Base-by-base conservation (phyloP, 2,329 filamentous ascomycete species). In the Penicillium sp. region DNA sequence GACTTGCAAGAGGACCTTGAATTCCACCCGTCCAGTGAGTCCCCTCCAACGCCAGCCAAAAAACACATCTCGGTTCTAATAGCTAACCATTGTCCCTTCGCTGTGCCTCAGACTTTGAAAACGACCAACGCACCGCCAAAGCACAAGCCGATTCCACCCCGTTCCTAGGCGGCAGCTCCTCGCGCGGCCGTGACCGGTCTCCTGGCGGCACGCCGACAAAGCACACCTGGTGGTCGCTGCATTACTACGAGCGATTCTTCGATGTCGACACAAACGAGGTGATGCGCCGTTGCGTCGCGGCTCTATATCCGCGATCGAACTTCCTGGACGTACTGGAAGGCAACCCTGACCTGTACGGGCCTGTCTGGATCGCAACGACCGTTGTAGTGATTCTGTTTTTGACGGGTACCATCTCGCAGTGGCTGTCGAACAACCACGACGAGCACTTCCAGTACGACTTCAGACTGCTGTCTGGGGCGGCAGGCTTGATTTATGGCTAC, bases 1-100 rank as follows among this genome's bases (percentile, higher is more conserved):
- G 93, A 98, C 70, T 85, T 98, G 20, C 89, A 96, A 77, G 91
- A 96, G 70, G 93, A 97, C 73, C 89, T 98, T 68, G 93, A 97
- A 79, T 98, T 98, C 76, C 93, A 98, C 78, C 87, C 84, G 65
- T 96, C 90, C 56, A 84, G 81, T 84, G 73, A 58, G 73, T 60
- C 36, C 32, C 35, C 34, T 35, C 27, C 46, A 6, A 47, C 24
- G 26, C 26, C 9, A 41, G 10, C 32, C 9, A 24, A 38, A 22
- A 24, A 38, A 20, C 20, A 35, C 22, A 13, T 23, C n/a, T 10
- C 8, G 14, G 29, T 42, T 3, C 20, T n/a, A 34, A 39, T 13
- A 10, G 40, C 42, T 42, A 41, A 42, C 20, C 7, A 28, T 28
- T 20, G 18, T 36, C 11, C 11, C 26, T 6, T 34, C 3, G 4